Conservation (phyloP, 2,329 filamentous ascomycete genomes). For the Stromatinia cepivora region DNA sequence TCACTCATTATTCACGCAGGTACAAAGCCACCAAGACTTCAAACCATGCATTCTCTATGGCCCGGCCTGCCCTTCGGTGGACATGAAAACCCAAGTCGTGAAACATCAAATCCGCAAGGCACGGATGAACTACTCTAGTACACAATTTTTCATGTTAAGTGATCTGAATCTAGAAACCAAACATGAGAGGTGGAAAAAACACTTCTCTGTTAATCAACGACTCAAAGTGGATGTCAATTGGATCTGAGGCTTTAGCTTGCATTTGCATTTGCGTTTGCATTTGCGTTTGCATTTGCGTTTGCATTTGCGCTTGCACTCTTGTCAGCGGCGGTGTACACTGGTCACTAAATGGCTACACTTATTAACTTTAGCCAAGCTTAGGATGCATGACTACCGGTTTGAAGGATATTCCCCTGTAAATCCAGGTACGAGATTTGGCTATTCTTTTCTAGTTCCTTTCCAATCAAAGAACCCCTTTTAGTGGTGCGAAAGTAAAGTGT, state of each 20-base stretch:
- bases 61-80: conserved; percentile 20
- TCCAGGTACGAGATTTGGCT: conserved; percentile 9
- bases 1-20: not conserved
- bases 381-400: conserved; percentile 14
- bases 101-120: conserved; percentile 16
- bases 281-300: not conserved
- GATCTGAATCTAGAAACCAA: not conserved
- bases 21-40: conserved; percentile 3
- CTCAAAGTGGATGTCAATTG: conserved; percentile 1
- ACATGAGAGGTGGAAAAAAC: not conserved
- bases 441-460: not conserved
- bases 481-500: conserved; percentile 7
- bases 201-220: not conserved
- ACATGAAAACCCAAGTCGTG: conserved; percentile 14
- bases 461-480: not conserved
- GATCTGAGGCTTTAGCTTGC: conserved; percentile 7
- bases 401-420: conserved; percentile 16
- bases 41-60: conserved; percentile 19
- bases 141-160: conserved; percentile 7
- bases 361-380: not conserved
- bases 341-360: not conserved
- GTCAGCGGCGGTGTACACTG: conserved; percentile 7
- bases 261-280: not conserved
- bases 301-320: not conserved
- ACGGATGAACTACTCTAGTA: not conserved